phyloP scores from a whole-genome alignment of 1,284 basidiomycete genomes.

The Xerocomus alliaceus region DNA sequence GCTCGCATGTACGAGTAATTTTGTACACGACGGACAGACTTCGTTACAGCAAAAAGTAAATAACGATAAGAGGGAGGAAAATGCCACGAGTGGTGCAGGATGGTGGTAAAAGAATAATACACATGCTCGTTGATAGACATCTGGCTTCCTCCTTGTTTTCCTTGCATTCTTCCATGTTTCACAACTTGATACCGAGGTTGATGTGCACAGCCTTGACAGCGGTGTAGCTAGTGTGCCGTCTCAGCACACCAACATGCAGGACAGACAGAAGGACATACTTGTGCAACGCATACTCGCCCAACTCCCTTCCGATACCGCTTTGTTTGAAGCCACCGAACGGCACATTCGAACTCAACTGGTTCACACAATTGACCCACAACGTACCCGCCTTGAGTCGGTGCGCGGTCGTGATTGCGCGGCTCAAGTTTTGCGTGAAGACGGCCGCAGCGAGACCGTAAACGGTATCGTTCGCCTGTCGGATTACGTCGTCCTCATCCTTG shows the following conservation, averaged over 20 bases:
- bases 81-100: not conserved
- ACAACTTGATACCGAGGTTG: conserved; percentile 58
- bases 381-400: conserved; percentile 86
- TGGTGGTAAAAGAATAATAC: not conserved
- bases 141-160: not conserved
- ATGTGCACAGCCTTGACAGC: conserved; percentile 85
- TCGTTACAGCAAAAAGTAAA: too few relatives aligned
- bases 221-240: conserved; percentile 67
- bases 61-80: too few relatives aligned
- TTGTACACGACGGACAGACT: too few relatives aligned
- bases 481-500: conserved; percentile 71
- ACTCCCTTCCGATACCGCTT: conserved; percentile 83
- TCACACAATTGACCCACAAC: conserved; percentile 81
- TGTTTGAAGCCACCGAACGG: conserved; percentile 93
- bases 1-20: too few relatives aligned
- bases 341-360: conserved; percentile 66
- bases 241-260: conserved; percentile 10
- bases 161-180: not conserved
- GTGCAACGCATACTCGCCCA: conserved; percentile 81
- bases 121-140: conserved; percentile 1
- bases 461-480: conserved; percentile 85
- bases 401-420: conserved; percentile 76
- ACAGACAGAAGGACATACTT: conserved; percentile 52
- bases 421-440: conserved; percentile 84
- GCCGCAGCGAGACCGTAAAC: conserved; percentile 86